phyloP scores from a whole-genome alignment of 371 early-diverging fungal genomes.

The Dichotomocladium elegans region DNA sequence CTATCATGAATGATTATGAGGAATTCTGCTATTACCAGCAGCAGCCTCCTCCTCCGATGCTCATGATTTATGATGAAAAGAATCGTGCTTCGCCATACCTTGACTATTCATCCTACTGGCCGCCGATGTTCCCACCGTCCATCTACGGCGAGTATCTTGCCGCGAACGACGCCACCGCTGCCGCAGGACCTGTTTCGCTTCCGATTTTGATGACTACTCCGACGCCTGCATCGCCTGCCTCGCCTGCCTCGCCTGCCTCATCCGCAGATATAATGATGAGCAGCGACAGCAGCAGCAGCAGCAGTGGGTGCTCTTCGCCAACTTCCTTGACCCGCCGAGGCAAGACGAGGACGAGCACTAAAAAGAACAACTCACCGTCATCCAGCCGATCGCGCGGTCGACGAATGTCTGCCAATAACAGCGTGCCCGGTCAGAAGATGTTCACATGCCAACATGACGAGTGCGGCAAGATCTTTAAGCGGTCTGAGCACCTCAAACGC shows the following conservation, averaged over 20 bases:
- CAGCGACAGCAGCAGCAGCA: not conserved
- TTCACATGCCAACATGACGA: conserved; percentile 47
- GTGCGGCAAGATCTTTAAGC: conserved; percentile 77
- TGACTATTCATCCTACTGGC: no score
- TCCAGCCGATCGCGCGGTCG: conserved; percentile 37
- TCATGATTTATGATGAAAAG: no score
- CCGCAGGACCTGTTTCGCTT: not conserved
- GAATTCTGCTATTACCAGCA: conserved; percentile 21
- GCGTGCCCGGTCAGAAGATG: conserved; percentile 28
- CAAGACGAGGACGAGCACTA: not conserved
- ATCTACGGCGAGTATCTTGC: no score
- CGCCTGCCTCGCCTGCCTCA: not conserved
- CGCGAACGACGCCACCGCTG: not conserved
- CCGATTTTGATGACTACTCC: not conserved
- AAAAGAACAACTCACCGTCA: not conserved
- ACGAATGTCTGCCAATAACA: conserved; percentile 33
- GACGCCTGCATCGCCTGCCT: conserved; percentile 12
- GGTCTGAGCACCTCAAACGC: conserved; percentile 79
- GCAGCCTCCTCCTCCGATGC: conserved; percentile 9
- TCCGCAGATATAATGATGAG: not conserved
- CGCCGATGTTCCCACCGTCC: no score
- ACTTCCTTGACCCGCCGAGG: not conserved
- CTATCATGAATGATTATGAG: conserved; percentile 24
- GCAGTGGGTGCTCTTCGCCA: not conserved
- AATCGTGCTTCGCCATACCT: not conserved